phyloP scores from a whole-genome alignment of 768 basidiomycete genomes.

The Termitomyces sp. region DNA sequence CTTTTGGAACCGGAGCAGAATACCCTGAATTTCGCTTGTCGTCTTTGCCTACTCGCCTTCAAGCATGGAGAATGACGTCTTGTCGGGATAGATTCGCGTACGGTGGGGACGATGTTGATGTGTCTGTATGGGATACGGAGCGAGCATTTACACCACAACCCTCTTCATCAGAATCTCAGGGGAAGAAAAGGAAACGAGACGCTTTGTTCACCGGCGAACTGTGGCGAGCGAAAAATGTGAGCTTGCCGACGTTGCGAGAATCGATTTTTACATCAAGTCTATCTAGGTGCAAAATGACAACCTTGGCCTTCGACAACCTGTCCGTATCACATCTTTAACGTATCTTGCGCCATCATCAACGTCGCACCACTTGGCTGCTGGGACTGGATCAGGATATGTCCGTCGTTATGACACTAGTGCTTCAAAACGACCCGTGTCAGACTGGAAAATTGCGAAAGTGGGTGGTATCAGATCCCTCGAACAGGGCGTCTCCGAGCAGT shows the following conservation, averaged over 20 bases:
- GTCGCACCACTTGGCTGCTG: constrained; percentile 54
- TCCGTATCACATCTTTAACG: constrained; percentile 65
- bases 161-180: constrained; percentile 12
- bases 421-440: constrained; percentile 58
- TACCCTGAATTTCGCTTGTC: constrained; percentile 22
- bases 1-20: constrained; percentile 20
- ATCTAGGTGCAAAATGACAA: constrained; percentile 64
- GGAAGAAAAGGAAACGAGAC: constrained; percentile 59
- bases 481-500: constrained; percentile 62
- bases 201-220: constrained; percentile 64
- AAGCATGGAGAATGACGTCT: constrained; percentile 56
- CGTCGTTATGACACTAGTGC: constrained; percentile 74
- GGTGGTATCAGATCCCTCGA: constrained; percentile 59
- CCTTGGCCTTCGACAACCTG: constrained; percentile 70
- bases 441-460: constrained; percentile 58
- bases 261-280: neutral
- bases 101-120: constrained; percentile 81
- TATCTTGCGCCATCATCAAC: constrained; percentile 41
- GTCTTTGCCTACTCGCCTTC: constrained; percentile 63
- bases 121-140: constrained; percentile 77
- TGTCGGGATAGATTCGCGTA: constrained; percentile 61
- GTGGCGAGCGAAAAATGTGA: constrained; percentile 82
- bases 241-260: constrained; percentile 6
- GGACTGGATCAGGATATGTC: constrained; percentile 69
- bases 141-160: constrained; percentile 34